Conservation (phyloP, 1,284 basidiomycete species). For the Sparassis latifolia region DNA sequence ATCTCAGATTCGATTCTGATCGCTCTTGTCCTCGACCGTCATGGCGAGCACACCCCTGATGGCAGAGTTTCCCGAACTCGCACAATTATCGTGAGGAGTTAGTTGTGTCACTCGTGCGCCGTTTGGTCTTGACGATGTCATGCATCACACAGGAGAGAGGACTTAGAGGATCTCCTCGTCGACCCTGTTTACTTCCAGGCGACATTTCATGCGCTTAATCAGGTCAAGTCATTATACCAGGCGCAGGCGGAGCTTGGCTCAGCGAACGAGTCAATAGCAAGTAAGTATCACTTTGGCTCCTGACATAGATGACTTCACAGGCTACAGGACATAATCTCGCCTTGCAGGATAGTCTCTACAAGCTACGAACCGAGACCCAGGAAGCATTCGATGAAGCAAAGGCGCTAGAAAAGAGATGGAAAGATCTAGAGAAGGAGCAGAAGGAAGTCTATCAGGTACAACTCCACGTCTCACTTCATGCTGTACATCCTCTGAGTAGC, state of each 20-base stretch:
- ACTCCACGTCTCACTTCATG: constrained; percentile 1
- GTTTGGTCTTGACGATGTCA: constrained; percentile 1
- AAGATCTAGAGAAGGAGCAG: constrained; percentile 81
- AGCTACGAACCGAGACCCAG: constrained; percentile 72
- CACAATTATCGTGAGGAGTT: constrained; percentile 54
- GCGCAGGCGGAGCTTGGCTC: constrained; percentile 71
- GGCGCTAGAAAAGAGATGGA: constrained; percentile 73
- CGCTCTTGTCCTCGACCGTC: not conserved
- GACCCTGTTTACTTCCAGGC: constrained; percentile 85
- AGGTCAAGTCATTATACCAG: constrained; percentile 68
- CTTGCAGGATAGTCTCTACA: constrained; percentile 67
- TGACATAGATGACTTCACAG: not conserved
- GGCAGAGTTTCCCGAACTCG: constrained; percentile 64
- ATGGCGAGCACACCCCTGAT: constrained; percentile 44
- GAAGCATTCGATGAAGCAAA: constrained; percentile 83
- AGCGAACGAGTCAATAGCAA: constrained; percentile 80
- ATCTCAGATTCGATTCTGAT: not conserved
- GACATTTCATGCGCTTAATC: constrained; percentile 71
- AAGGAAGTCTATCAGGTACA: constrained; percentile 79
- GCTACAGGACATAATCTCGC: constrained; percentile 64
- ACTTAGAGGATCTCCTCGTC: constrained; percentile 80
- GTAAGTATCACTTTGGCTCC: constrained; percentile 39
- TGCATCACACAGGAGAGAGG: constrained; percentile 54
- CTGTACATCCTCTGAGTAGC: not conserved
- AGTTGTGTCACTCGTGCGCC: not conserved